Conservation (phyloP, 164 flowering plant species). For the Aristolochia fimbriata region DNA sequence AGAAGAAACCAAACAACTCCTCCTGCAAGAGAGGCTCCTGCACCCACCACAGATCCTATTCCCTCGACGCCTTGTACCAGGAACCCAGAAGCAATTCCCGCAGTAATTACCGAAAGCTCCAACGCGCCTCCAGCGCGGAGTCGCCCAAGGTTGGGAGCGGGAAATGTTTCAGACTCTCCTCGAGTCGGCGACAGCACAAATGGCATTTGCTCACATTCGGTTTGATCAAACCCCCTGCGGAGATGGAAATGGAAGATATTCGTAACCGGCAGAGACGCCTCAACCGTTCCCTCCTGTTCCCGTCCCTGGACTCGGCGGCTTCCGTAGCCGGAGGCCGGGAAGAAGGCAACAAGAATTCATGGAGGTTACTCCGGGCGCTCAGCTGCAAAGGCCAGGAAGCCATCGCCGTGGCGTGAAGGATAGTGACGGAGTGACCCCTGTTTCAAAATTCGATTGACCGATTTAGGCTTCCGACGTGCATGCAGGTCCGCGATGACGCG, state of each 20-base stretch:
- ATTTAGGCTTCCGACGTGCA: background rate
- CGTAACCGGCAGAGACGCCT: conserved; percentile 49
- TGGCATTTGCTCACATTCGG: conserved; percentile 30
- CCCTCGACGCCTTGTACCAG: background rate
- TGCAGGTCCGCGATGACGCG: background rate
- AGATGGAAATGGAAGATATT: conserved; percentile 59
- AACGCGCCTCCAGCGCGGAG: background rate
- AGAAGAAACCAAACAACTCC: background rate
- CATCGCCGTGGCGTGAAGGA: background rate
- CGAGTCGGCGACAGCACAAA: background rate
- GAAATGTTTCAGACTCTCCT: background rate
- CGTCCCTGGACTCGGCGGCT: background rate
- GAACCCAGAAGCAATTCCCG: background rate
- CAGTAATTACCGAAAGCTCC: background rate
- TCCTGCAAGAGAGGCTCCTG: background rate
- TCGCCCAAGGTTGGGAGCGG: background rate
- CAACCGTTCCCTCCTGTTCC: conserved; percentile 1
- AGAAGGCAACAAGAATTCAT: conserved; percentile 15
- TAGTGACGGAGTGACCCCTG: background rate
- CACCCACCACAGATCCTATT: background rate
- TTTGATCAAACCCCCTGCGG: conserved; percentile 22
- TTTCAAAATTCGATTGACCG: background rate
- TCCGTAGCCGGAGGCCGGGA: conserved; percentile 2
- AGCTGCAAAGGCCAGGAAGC: conserved; percentile 42
- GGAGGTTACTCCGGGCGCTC: conserved; percentile 39